Base-by-base conservation (phyloP, 305 asterid species). In the Ilex paraguariensis region DNA sequence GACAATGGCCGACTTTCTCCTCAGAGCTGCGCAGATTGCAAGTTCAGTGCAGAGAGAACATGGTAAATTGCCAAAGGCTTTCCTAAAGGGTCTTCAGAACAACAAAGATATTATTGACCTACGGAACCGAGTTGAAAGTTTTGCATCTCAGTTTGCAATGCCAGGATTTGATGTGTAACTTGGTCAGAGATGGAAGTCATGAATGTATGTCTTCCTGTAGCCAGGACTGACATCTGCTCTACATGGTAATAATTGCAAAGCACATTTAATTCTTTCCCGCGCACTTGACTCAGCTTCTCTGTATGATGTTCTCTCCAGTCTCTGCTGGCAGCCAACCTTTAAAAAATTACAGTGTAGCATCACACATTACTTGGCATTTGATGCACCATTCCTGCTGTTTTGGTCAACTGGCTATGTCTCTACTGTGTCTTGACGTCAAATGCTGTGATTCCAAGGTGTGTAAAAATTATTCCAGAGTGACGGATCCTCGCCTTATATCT, bases 141-240 rank as follows among this genome's bases (percentile, higher is more conserved):
- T 87, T 64, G 93, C 90, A 44, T 68, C 95, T 10, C 86, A 81
- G 60, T 90, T 83, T 71, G 94, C 84, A 3, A 78, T 90, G 88
- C 95, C 97, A 6, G 97, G 94, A 33, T 84, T 81, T 69, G 96
- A 87, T 62, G 75, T 69, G 54, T 83, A 62, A 81, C 55, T 21
- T 52, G 62, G 39, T 56, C 44, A 8, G 32, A 17, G 15, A 33
- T 28, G 32, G 14, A 14, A 12, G 17, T 1, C 48, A 50, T 46
- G 30, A 44, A 56, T 49, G 68, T 10, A 49, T 7, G 55, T 46
- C 6, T 13, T 59, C 14, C 28, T 9, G 15, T 21, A 32, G 31
- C 62, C 61, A 13, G 17, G 60, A 21, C 31, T 52, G 55, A 62
- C 51, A 14, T 42, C 51, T 31, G 16, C 17, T 49, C 13, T 52